These are phyloP conservation scores for Parascedosporium putredinis DNA, from an alignment of 2,329 filamentous ascomycete genomes.

Conservation along the genomic window DNA sequence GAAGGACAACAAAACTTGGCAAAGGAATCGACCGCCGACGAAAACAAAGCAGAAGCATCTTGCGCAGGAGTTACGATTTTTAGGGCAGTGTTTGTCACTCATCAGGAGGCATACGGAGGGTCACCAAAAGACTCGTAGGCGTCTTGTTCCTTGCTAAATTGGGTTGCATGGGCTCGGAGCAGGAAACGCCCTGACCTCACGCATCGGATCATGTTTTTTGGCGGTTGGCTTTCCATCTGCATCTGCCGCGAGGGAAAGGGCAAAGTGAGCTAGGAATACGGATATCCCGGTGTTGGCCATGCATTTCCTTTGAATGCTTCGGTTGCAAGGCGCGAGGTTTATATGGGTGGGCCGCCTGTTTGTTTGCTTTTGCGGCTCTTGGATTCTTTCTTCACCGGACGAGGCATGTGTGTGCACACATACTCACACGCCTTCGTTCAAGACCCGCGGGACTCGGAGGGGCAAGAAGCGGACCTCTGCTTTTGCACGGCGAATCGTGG, in stretches of 20 bases:
- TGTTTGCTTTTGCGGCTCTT: no score
- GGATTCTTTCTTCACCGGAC: no score
- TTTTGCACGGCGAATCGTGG: no score
- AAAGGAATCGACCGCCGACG: neutral
- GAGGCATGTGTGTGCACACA: no score
- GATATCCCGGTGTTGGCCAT: constrained; percentile 3
- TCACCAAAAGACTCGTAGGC: neutral
- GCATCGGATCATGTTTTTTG: no score
- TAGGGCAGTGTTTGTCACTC: constrained; percentile 5
- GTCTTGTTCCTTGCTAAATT: constrained; percentile 1
- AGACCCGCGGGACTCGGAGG: no score
- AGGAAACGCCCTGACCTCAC: no score
- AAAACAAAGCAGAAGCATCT: constrained; percentile 10
- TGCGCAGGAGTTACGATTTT: constrained; percentile 11
- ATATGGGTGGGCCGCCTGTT: no score
- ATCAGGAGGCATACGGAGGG: neutral
- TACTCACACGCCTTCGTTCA: no score
- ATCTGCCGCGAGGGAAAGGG: neutral
- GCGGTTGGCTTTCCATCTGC: constrained; percentile 7
- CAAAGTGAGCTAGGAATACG: no score
- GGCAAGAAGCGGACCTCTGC: no score
- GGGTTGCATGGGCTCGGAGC: constrained; percentile 5
- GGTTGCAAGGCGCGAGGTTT: no score
- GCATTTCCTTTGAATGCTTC: neutral
- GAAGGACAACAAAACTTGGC: constrained; percentile 3